These are phyloP conservation scores for Leccinum aurantiacum DNA, from an alignment of 768 basidiomycete species.

Conservation along the genomic window DNA sequence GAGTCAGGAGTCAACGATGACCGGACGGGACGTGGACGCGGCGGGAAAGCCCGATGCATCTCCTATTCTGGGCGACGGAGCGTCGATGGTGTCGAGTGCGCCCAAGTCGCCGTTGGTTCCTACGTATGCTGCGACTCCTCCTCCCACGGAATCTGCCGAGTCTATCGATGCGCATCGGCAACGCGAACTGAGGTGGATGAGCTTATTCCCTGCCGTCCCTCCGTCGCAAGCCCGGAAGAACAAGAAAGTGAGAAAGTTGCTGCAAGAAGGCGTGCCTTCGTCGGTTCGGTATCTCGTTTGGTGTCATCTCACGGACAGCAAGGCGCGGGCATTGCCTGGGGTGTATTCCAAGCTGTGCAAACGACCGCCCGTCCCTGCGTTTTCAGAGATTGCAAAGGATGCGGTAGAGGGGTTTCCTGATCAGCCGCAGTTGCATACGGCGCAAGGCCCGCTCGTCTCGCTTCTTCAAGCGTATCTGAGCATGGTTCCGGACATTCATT, in stretches of 20 bases:
- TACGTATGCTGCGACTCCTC: background rate
- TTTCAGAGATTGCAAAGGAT: conserved; percentile 59
- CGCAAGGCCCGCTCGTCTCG: conserved; percentile 54
- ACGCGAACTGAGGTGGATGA: conserved; percentile 77
- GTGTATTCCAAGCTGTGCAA: conserved; percentile 65
- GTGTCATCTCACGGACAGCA: conserved; percentile 77
- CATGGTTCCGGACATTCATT: conserved; percentile 84
- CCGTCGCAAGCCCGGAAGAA: conserved; percentile 68
- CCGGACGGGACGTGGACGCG: conserved; percentile 28
- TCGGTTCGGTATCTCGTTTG: conserved; percentile 85
- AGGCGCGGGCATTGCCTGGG: conserved; percentile 64
- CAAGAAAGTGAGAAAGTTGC: conserved; percentile 74
- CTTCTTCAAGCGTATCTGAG: conserved; percentile 71
- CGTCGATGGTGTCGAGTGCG: conserved; percentile 40
- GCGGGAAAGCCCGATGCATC: conserved; percentile 16
- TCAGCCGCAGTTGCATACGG: conserved; percentile 57
- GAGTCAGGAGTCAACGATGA: conserved; percentile 55
- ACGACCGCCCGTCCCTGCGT: conserved; percentile 50
- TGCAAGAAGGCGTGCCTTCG: conserved; percentile 78
- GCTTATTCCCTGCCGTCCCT: conserved; percentile 52
- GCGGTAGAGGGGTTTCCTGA: conserved; percentile 53
- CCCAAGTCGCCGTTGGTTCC: conserved; percentile 28
- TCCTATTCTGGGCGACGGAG: conserved; percentile 38
- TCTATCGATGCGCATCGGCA: conserved; percentile 64
- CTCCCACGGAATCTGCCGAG: conserved; percentile 20